Base-by-base conservation (phyloP, 2,329 filamentous ascomycete genomes). In the Trichoderma koningii region DNA sequence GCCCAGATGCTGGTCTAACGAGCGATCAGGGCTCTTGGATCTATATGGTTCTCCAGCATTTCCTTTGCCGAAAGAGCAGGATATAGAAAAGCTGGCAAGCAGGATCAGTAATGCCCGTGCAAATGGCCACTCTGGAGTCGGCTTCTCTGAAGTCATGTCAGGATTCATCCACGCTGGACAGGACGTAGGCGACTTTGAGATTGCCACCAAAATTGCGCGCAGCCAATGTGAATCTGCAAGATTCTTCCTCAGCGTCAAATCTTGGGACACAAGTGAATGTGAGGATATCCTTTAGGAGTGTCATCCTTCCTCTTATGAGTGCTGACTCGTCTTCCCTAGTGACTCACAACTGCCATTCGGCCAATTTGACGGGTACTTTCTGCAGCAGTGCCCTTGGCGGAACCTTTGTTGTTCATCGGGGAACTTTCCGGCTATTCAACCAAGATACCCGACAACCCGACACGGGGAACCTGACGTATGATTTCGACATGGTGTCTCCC, bases 341-440 rank as follows among this genome's bases (percentile, higher is more conserved):
- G 15, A n/a, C n/a, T 44, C 14, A 61, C 68, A 19, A 67, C 67
- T n/a, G 81, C 9, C 30, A 34, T 34, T 34, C 30, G 30, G 30
- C 30, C 30, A 34, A 85, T 76, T 73, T 87, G 7, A 87, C 85
- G 1, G 86, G 86, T 7, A 86, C 85, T 0, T 85, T 89, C 42
- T 67, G 67, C 50, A 28, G 50, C 50, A 52, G 28, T n/a, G 23
- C 50, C 26, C 66, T 69, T 5, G 67, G 67, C 2, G 67, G 67
- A 61, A 85, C 86, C 0, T 86, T 88, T 68, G 83, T 88, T 79
- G 84, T 88, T 38, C 82, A 83, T 66, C 78, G 83, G 17, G 86
- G 86, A 19, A 76, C 80, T 60, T 86, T 89, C 70, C 81, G 84
- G 51, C 76, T 89, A 30, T 88, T 89, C 72, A 79, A 79, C 10